These are phyloP conservation scores for Bonia amplexicaulis DNA, from an alignment of 176 grass and related monocot species.

Conservation along the genomic window DNA sequence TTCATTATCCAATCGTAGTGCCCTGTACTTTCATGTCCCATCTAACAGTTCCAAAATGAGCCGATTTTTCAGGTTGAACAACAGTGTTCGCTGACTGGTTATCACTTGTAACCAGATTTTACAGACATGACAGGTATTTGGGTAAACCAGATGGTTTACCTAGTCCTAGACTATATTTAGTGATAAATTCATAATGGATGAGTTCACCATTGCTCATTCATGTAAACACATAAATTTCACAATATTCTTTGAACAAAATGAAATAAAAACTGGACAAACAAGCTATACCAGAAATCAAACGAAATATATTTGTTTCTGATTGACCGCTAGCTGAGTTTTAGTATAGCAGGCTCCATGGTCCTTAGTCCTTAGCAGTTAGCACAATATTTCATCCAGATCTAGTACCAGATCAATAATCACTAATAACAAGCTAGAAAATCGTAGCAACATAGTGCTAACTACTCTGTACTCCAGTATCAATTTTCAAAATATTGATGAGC, in stretches of 20 bases:
- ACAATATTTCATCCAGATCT: neutral
- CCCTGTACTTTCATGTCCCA: neutral
- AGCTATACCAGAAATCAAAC: neutral
- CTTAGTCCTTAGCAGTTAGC: neutral
- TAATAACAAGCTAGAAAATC: neutral
- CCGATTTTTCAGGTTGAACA: slow-evolving; percentile 12
- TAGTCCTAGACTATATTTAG: neutral
- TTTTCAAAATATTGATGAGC: neutral
- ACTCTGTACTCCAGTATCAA: neutral
- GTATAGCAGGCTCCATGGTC: neutral
- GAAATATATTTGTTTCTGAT: neutral
- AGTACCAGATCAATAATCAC: neutral
- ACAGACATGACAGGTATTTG: neutral
- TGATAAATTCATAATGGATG: neutral
- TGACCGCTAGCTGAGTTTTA: neutral
- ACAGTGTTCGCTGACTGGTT: neutral
- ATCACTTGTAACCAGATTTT: neutral
- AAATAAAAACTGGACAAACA: neutral
- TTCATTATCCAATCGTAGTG: slow-evolving; percentile 14
- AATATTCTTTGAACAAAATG: neutral
- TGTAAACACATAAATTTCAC: neutral
- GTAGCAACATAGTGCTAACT: neutral
- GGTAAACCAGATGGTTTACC: neutral
- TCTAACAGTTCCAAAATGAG: neutral
- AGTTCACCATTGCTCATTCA: neutral